Base-by-base conservation (phyloP, 1,284 basidiomycete genomes). In the Peniophora sp. region DNA sequence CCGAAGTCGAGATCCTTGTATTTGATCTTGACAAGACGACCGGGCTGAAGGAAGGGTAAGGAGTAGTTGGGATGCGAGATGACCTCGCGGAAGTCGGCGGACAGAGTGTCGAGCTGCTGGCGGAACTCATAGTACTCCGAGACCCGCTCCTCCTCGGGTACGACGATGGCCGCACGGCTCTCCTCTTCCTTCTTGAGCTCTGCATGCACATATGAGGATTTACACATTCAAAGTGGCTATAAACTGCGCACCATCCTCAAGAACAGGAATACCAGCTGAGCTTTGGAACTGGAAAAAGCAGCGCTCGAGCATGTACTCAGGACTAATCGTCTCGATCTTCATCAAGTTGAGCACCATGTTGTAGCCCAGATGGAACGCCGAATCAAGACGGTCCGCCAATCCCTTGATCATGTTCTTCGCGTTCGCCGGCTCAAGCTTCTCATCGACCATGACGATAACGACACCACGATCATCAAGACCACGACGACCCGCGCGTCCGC, bases 371-470 rank as follows among this genome's bases (percentile, higher is more conserved):
- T 98, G 95, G 75, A 99, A 99, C 3, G 97, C 97, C 17, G 95
- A 98, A 69, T 99, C 94, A 54, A 99, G 74, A 38, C 96, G 79
- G 68, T 99, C 97, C 5, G 97, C 95, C 71, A 97, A 91, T 48
- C 97, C 97, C 69, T 98, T 98, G 67, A 99, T 91, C 97, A 99
- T 99, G 51, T 78, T 81, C 74, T 97, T 99, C 45, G 97, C 96
- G 0, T 87, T 81, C 2, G 81, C 68, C 0, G 97, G 95, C 63
- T 99, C 97, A 48, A 99, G 77, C 71, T 97, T 97, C 71, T 97
- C 94, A 68, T 99, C 96, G 65, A 90, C 92, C 97, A 99, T 99
- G 93, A 99, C 93, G 63, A 99, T 98, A 56, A 99, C 97, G 51
- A 99, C 94, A 56, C 97, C 97, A n/a, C 97, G 84, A 58, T 98